These are phyloP conservation scores for Lactifluus subvellereus DNA, from an alignment of 768 basidiomycete genomes.

Conservation along the genomic window DNA sequence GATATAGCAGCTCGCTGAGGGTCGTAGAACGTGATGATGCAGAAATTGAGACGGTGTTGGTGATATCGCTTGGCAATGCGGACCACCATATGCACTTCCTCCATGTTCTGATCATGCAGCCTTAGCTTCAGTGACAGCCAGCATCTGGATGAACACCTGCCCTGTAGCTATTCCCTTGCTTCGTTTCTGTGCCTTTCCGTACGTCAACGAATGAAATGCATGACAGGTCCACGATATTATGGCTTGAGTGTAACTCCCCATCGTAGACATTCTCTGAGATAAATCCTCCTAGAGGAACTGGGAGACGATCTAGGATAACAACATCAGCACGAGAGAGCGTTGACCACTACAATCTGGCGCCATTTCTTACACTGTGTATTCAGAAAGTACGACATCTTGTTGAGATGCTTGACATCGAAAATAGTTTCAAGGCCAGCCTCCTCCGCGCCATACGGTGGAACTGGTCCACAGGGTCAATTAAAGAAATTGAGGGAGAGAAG, in stretches of 20 bases:
- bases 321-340: not conserved
- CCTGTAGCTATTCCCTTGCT: constrained; percentile 27
- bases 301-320: constrained; percentile 43
- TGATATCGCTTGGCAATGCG: constrained; percentile 9
- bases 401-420: constrained; percentile 42
- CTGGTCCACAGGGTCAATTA: constrained; percentile 27
- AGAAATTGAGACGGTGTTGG: constrained; percentile 30
- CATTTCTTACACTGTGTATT: constrained; percentile 40
- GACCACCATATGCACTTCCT: constrained; percentile 12
- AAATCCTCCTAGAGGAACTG: constrained; percentile 42
- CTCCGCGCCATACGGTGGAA: constrained; percentile 48
- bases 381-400: constrained; percentile 33
- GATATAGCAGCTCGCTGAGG: constrained; percentile 44
- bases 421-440: constrained; percentile 39
- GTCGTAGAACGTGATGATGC: constrained; percentile 51
- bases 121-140: not conserved
- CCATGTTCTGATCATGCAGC: not conserved
- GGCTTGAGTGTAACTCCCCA: constrained; percentile 36
- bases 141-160: not conserved
- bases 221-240: constrained; percentile 30
- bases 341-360: too few relatives aligned
- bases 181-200: constrained; percentile 34
- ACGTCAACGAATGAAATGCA: constrained; percentile 45
- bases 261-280: constrained; percentile 43
- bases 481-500: too few relatives aligned